Percentiles rank a stretch among this genome's conserved stretches.
These are phyloP conservation scores for Pleurotus tuber-regium DNA, from an alignment of 768 basidiomycete species.

Conservation along the genomic window DNA sequence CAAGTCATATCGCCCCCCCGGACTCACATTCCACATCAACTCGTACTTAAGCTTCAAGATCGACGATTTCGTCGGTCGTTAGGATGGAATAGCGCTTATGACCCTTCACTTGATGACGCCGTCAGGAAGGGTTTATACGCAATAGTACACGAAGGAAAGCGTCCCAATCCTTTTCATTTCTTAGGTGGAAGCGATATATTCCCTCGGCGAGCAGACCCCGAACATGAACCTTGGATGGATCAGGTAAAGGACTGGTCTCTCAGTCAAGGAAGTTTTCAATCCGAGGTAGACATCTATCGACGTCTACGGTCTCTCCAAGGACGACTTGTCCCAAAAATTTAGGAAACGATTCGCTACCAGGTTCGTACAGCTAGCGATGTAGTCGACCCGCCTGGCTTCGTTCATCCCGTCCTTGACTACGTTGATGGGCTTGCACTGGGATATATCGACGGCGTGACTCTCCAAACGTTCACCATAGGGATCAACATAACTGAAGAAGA, in stretches of 20 bases:
- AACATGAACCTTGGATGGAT: conserved; percentile 1
- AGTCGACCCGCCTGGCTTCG: not conserved
- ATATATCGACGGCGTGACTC: not conserved
- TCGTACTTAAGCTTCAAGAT: not conserved
- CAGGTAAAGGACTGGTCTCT: not conserved
- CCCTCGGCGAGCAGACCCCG: not conserved
- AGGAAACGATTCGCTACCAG: not conserved
- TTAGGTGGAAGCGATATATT: not conserved
- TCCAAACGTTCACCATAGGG: not conserved
- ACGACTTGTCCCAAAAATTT: not conserved
- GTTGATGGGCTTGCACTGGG: conserved; percentile 1
- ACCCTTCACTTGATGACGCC: not conserved
- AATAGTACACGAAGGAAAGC: not conserved
- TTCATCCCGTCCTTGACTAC: not conserved
- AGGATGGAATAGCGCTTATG: not conserved
- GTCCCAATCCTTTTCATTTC: not conserved
- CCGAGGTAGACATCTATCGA: not conserved
- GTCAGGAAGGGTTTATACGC: not conserved
- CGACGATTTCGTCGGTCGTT: not conserved
- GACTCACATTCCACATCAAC: not conserved
- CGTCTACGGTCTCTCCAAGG: not conserved
- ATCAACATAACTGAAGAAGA: not conserved
- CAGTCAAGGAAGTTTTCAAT: not conserved
- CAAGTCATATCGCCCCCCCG: not conserved
- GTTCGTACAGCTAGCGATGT: not conserved